Percentiles rank a stretch among this genome's conserved stretches.
Conservation (phyloP, 805 yeast genomes). For the Metschnikowia santaceciliae region DNA sequence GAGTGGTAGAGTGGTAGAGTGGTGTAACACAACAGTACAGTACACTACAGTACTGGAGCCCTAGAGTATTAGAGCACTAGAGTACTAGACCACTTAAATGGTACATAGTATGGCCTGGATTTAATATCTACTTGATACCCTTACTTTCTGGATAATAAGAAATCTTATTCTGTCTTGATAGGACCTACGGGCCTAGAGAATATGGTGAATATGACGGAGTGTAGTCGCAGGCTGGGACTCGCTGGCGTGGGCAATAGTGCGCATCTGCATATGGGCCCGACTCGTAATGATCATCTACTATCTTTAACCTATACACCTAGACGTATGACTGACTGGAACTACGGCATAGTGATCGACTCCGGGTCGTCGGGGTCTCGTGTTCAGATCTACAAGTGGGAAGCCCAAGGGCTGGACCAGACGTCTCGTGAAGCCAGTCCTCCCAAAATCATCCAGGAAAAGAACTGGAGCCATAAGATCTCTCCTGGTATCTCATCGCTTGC, state of each 20-base stretch:
- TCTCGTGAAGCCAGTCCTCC: slow-evolving; percentile 54
- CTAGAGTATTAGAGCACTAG: too few species aligned
- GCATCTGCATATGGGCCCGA: background rate
- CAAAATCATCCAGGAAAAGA: slow-evolving; percentile 53
- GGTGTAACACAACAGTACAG: too few species aligned
- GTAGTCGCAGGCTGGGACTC: background rate
- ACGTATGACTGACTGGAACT: slow-evolving; percentile 28
- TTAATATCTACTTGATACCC: too few species aligned
- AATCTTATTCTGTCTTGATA: too few species aligned
- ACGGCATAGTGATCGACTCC: slow-evolving; percentile 90
- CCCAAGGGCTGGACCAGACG: slow-evolving; percentile 5
- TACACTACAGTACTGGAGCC: too few species aligned
- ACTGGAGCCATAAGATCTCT: slow-evolving; percentile 67
- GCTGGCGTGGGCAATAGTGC: background rate
- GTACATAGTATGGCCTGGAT: too few species aligned
- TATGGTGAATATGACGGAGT: too few species aligned
- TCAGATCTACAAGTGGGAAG: slow-evolving; percentile 76
- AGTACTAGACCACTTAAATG: too few species aligned
- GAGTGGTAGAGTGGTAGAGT: too few species aligned
- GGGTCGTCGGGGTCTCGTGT: slow-evolving; percentile 94
- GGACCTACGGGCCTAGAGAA: too few species aligned
- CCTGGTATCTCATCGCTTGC: slow-evolving; percentile 81
- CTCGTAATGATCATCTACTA: background rate
- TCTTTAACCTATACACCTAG: background rate
- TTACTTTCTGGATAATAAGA: too few species aligned